Conservation (phyloP, 805 yeast species). For the Debaryomyces maramus region DNA sequence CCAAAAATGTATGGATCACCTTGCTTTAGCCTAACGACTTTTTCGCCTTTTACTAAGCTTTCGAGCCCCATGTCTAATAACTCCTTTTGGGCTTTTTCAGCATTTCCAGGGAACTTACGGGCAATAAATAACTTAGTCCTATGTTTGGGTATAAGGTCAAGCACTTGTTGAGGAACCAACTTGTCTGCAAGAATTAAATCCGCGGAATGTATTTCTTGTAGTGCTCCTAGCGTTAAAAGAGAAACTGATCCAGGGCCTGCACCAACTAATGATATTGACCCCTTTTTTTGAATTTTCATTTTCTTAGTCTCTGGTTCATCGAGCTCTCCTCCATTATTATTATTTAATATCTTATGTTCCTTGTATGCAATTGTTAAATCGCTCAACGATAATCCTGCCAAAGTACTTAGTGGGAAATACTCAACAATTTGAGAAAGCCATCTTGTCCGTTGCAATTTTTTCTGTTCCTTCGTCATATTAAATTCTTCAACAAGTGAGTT, state of each 20-base stretch:
- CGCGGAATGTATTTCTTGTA: constrained; percentile 76
- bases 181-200: constrained; percentile 88
- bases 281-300: constrained; percentile 24
- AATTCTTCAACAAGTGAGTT: constrained; percentile 65
- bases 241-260: constrained; percentile 92
- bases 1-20: constrained; percentile 98
- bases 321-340: constrained; percentile 1
- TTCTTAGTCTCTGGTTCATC: constrained; percentile 1
- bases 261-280: constrained; percentile 80
- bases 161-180: constrained; percentile 83
- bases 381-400: constrained; percentile 59
- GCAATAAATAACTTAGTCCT: constrained; percentile 79
- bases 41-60: constrained; percentile 62
- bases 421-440: constrained; percentile 92
- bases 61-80: constrained; percentile 69
- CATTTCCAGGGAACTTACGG: constrained; percentile 93
- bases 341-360: constrained; percentile 7
- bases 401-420: constrained; percentile 73
- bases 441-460: constrained; percentile 61
- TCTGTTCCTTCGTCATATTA: constrained; percentile 50
- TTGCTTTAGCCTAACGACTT: constrained; percentile 87
- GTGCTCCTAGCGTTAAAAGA: constrained; percentile 80
- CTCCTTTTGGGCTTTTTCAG: constrained; percentile 90
- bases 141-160: constrained; percentile 74
- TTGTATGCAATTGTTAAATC: constrained; percentile 51